phyloP scores from a whole-genome alignment of 169 alveolate genomes.

The Plasmodium gaboni region DNA sequence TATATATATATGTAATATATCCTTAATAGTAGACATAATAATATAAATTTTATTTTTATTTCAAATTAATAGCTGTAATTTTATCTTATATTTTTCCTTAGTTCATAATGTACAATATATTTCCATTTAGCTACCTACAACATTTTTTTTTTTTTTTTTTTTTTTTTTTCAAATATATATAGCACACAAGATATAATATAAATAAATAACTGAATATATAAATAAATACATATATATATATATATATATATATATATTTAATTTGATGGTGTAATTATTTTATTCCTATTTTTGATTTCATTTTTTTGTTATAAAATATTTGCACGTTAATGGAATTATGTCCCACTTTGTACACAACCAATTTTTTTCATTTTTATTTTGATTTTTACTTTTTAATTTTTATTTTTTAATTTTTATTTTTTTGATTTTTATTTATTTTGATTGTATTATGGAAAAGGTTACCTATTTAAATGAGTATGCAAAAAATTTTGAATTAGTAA shows the following conservation, averaged over 20 bases:
- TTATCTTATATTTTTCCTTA: too few species aligned
- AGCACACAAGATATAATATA: neutral
- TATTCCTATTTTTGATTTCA: neutral
- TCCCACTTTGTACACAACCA: too few species aligned
- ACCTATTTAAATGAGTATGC: slow-evolving; percentile 21
- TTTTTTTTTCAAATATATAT: slow-evolving; percentile 5
- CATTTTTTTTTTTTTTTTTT: slow-evolving; percentile 25
- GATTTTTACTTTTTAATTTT: neutral
- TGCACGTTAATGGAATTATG: too few species aligned
- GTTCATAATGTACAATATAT: neutral
- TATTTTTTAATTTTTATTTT: neutral
- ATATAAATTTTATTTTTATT: too few species aligned
- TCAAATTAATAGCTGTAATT: too few species aligned
- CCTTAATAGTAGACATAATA: too few species aligned
- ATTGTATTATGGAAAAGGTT: slow-evolving; percentile 34
- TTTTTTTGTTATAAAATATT: neutral
- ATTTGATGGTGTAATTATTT: neutral
- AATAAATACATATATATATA: neutral
- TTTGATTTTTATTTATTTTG: neutral
- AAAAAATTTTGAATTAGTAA: slow-evolving; percentile 16
- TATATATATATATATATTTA: neutral
- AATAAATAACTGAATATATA: neutral
- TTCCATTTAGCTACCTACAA: slow-evolving; percentile 39
- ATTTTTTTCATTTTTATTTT: neutral
- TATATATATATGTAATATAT: too few species aligned